These are phyloP conservation scores for Gymnopilus dilepis DNA, from an alignment of 768 basidiomycete genomes.

Conservation along the genomic window DNA sequence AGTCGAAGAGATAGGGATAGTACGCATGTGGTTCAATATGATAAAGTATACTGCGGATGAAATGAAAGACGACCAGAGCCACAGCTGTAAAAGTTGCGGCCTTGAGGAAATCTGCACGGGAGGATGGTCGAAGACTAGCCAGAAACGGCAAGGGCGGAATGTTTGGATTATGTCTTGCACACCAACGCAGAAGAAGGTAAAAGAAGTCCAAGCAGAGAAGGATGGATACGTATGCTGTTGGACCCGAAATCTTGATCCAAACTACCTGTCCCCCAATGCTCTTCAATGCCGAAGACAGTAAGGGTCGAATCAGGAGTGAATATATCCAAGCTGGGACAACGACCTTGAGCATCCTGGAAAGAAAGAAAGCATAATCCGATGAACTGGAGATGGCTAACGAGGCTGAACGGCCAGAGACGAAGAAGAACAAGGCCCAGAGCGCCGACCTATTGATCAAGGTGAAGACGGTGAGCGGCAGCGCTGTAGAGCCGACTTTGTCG, in stretches of 20 bases:
- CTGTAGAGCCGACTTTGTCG: conserved; percentile 4
- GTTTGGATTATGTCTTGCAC: neutral
- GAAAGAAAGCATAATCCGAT: conserved; percentile 16
- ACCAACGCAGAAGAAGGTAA: conserved; percentile 19
- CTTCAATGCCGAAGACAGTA: conserved; percentile 13
- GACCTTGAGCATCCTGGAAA: conserved; percentile 16
- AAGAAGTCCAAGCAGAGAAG: conserved; percentile 21
- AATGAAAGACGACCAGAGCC: conserved; percentile 17
- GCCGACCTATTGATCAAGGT: conserved; percentile 22
- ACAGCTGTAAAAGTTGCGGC: conserved; percentile 6
- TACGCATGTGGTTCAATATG: conserved; percentile 11
- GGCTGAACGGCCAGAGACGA: conserved; percentile 31
- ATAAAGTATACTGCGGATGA: conserved; percentile 14
- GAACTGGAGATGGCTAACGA: conserved; percentile 20
- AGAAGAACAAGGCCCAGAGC: conserved; percentile 31
- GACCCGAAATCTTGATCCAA: conserved; percentile 18
- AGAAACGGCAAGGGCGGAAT: conserved; percentile 1
- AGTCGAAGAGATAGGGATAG: conserved; percentile 5
- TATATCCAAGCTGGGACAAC: conserved; percentile 28
- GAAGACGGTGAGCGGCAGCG: conserved; percentile 13
- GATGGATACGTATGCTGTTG: conserved; percentile 22
- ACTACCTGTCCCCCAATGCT: conserved; percentile 12
- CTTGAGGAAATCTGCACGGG: conserved; percentile 6
- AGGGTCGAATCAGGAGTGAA: conserved; percentile 9
- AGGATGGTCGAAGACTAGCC: neutral